These are phyloP conservation scores for Protomyces pachydermus DNA, from an alignment of 1,139 yeast genomes.

Conservation along the genomic window DNA sequence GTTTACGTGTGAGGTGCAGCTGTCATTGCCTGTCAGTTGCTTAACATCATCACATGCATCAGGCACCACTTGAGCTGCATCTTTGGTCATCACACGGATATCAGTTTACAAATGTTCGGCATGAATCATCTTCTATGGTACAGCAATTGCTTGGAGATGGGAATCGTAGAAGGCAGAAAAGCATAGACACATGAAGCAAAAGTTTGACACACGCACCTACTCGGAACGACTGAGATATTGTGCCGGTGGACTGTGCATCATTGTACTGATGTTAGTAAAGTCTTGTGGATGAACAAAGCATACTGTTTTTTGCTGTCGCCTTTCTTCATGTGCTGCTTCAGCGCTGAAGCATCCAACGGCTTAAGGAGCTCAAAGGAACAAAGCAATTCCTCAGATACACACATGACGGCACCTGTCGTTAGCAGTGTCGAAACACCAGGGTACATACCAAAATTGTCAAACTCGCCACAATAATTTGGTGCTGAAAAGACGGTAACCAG, in stretches of 20 bases:
- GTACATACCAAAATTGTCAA: slow-evolving; percentile 75
- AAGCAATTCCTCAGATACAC: slow-evolving; percentile 83
- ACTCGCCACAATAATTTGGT: slow-evolving; percentile 97
- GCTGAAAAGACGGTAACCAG: slow-evolving; percentile 93
- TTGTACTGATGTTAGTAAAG: slow-evolving; percentile 8
- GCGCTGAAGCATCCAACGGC: slow-evolving; percentile 87
- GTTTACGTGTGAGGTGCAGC: no score
- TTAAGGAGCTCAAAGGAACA: slow-evolving; percentile 90
- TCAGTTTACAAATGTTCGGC: neutral
- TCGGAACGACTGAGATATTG: slow-evolving; percentile 24
- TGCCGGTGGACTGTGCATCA: slow-evolving; percentile 24
- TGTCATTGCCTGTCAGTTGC: no score
- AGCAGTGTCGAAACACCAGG: neutral
- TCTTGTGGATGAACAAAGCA: neutral
- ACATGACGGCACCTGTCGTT: slow-evolving; percentile 73
- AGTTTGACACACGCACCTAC: neutral
- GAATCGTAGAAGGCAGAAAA: neutral
- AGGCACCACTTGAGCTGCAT: no score
- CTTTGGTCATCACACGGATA: no score
- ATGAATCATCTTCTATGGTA: neutral
- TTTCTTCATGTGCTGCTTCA: slow-evolving; percentile 79
- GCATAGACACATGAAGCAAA: neutral
- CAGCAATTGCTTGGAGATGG: neutral
- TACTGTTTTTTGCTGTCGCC: slow-evolving; percentile 56
- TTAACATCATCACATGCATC: no score